Evolutionary conservation across 768 basidiomycete genomes (phyloP), one percentile per base, ranked within the genome.

Genomic region (Phallus indusiatus): DNA sequence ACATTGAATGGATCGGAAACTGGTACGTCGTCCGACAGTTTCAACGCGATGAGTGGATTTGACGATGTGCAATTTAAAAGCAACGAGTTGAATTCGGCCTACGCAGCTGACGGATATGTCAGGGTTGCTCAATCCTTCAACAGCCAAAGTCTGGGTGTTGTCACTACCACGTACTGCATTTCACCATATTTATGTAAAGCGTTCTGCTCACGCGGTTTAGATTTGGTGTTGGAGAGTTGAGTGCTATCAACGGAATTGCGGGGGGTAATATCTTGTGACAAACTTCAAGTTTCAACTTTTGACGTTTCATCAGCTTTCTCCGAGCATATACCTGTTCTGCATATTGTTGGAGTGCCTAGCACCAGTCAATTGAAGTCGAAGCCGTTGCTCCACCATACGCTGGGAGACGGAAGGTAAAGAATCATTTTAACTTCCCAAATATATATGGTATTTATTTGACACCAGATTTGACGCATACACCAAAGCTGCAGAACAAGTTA

Each of bases 211-310:
- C 42, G 1, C 5, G 55, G 14, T 5, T 1, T 54, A 88, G 86
- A 1, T 95, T 94, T 63, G 94, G 94, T 56, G 94, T 96, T n/a
- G 94, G 94, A 16, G 94, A 96, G 69, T 73, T 95, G 48, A 88
- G 86, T 46, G 92, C 93, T 4, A 83, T 88, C 36, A 90, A 91
- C 64, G 88, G 89, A 47, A 81, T 94, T 61, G 90, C 87, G 28
- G 86, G 86, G 65, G 82, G 86, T 81, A 64, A 75, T 62, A 6
- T 3, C 7, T 17, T 16, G 47, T 51, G 10, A 50, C 17, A 9
- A 50, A 36, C 46, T 4, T 12, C 7, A 28, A 28, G 9, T 47
- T 51, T 37, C 14, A 5, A 28, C n/a, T 0, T 54, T 10, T n/a
- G 10, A 24, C 14, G 8, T 20, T 59, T 62, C 16, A 34, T 0